Evolutionary conservation across 192 early-diverging fungal species (phyloP).

Genomic region (Piromyces finnis): DNA sequence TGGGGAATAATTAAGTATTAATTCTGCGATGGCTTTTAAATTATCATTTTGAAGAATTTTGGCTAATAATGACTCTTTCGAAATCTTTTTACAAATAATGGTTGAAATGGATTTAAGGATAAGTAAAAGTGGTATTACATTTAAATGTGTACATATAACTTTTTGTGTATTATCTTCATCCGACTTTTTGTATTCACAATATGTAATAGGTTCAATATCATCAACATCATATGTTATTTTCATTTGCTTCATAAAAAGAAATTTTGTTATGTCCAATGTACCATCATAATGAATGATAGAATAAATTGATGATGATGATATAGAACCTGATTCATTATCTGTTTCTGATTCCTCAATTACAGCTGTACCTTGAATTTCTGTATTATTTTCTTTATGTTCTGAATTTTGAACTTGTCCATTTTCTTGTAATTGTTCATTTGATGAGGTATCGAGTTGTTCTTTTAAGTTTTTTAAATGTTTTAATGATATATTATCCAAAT

Average conservation of each 20-base stretch:
- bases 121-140: background rate
- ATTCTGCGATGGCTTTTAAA: background rate
- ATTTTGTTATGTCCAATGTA: background rate
- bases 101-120: background rate
- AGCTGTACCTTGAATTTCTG: background rate
- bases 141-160: background rate
- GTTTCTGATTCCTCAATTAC: background rate
- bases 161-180: background rate
- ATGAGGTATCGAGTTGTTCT: background rate
- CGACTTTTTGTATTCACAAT: background rate
- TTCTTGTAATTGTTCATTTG: background rate
- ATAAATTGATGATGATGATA: background rate
- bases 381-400: background rate
- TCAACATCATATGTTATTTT: background rate
- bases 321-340: background rate
- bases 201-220: background rate
- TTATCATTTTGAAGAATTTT: background rate
- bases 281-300: background rate
- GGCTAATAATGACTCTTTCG: background rate
- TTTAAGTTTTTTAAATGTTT: background rate
- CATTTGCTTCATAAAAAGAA: background rate
- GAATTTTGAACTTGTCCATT: background rate
- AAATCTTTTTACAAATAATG: background rate
- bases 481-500: background rate
- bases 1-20: background rate